phyloP scores from a whole-genome alignment of 805 yeast species.

The Ascoidea asiatica region DNA sequence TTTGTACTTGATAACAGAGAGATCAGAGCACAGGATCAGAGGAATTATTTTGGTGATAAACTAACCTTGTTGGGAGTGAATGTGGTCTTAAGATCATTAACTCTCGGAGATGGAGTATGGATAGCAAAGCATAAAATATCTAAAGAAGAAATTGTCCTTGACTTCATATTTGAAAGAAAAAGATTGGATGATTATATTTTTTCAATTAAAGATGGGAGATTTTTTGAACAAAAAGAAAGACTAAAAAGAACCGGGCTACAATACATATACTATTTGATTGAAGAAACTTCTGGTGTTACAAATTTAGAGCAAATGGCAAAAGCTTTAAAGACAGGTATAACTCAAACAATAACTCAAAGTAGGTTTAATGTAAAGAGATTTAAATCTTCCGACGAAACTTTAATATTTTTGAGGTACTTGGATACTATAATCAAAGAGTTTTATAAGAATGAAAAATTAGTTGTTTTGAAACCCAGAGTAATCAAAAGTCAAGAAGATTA shows the following conservation, averaged over 20 bases:
- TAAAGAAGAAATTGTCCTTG: constrained; percentile 52
- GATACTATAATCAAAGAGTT: constrained; percentile 28
- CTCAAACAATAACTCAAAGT: constrained; percentile 52
- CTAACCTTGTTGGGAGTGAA: constrained; percentile 34
- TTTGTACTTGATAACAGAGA: constrained; percentile 76
- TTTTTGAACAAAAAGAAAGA: constrained; percentile 74
- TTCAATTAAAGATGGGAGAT: constrained; percentile 82
- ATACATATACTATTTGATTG: constrained; percentile 66
- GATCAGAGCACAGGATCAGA: constrained; percentile 49
- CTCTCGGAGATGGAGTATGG: constrained; percentile 89
- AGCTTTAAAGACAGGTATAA: constrained; percentile 64
- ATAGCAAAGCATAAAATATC: constrained; percentile 54
- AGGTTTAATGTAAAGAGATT: constrained; percentile 59
- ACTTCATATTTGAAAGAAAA: constrained; percentile 83
- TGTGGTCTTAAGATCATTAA: constrained; percentile 40
- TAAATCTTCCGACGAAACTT: constrained; percentile 61
- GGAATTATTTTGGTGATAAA: constrained; percentile 54
- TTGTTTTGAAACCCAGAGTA: constrained; percentile 38
- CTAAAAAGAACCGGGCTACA: constrained; percentile 54
- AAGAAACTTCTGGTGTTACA: constrained; percentile 46
- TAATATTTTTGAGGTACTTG: constrained; percentile 37
- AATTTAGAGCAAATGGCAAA: constrained; percentile 37
- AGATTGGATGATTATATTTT: constrained; percentile 72
- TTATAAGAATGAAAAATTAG: constrained; percentile 24
- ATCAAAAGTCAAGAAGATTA: constrained; percentile 40